Percentiles rank a stretch among this genome's conserved stretches.
These are phyloP conservation scores for Davidsoniella neocaledoniae DNA, from an alignment of 2,329 filamentous ascomycete genomes.

Conservation along the genomic window DNA sequence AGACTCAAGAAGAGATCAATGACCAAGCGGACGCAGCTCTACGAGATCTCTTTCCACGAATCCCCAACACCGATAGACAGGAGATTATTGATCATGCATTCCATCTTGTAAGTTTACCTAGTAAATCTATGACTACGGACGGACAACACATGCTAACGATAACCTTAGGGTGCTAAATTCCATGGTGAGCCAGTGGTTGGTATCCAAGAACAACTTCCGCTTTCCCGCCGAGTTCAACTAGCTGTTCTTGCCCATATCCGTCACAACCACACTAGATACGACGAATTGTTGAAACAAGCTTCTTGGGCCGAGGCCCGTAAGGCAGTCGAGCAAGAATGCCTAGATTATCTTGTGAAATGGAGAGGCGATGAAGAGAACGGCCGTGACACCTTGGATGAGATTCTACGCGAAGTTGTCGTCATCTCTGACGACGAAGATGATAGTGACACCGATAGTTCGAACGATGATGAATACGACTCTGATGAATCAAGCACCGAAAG, in stretches of 20 bases:
- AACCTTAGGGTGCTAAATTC: constrained; percentile 28
- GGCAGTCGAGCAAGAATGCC: constrained; percentile 41
- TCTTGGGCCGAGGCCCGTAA: constrained; percentile 43
- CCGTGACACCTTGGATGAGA: constrained; percentile 49
- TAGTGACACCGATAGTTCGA: constrained; percentile 20
- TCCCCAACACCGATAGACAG: constrained; percentile 46
- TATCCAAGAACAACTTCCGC: constrained; percentile 34
- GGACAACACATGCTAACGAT: not conserved
- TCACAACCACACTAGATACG: constrained; percentile 50
- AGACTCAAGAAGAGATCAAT: constrained; percentile 42
- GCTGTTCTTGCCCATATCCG: constrained; percentile 50
- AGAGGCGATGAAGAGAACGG: constrained; percentile 54
- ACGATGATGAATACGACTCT: constrained; percentile 5
- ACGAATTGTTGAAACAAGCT: constrained; percentile 40
- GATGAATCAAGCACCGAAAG: not conserved
- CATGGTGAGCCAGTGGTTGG: constrained; percentile 41
- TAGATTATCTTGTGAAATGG: constrained; percentile 54
- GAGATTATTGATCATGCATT: constrained; percentile 47
- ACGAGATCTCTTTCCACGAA: constrained; percentile 46
- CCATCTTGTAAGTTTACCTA: constrained; percentile 32
- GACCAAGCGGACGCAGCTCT: constrained; percentile 44
- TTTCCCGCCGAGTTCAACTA: constrained; percentile 46
- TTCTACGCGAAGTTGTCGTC: constrained; percentile 48
- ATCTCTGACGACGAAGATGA: constrained; percentile 44
- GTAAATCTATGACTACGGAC: not conserved